Conservation (phyloP, 306 rosid species). For the Sindora glabra region DNA sequence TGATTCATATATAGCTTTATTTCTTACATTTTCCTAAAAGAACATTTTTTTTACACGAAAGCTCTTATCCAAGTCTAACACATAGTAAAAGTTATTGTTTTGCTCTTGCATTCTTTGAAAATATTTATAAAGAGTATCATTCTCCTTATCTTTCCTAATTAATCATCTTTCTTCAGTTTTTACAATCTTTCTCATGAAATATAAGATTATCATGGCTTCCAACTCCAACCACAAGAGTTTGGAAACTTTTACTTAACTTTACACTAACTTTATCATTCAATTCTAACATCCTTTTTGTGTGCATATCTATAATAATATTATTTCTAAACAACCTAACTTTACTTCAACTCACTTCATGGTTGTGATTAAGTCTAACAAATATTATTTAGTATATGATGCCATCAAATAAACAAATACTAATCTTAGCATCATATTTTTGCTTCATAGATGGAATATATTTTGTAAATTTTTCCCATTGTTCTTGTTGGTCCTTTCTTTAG, state of each 20-base stretch:
- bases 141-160: conserved; percentile 14
- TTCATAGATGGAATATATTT: background rate
- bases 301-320: too few species aligned
- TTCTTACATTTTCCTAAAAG: conserved; percentile 25
- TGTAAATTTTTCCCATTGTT: background rate
- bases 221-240: background rate
- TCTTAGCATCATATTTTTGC: conserved; percentile 16
- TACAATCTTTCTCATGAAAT: background rate
- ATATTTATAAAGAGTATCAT: conserved; percentile 14
- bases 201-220: background rate
- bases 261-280: background rate
- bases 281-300: background rate
- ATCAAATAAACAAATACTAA: conserved; percentile 1
- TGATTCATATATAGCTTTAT: conserved; percentile 20
- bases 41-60: conserved; percentile 8
- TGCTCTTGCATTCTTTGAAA: conserved; percentile 23
- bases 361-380: conserved; percentile 9
- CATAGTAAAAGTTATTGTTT: conserved; percentile 18
- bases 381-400: conserved; percentile 6
- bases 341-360: conserved; percentile 8
- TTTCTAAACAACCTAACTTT: too few species aligned
- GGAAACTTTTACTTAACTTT: background rate
- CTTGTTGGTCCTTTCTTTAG: conserved; percentile 1
- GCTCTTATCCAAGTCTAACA: conserved; percentile 14
- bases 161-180: background rate